These are phyloP conservation scores for Wickerhamiella sorbophila DNA, from an alignment of 805 yeast genomes.

Conservation along the genomic window DNA sequence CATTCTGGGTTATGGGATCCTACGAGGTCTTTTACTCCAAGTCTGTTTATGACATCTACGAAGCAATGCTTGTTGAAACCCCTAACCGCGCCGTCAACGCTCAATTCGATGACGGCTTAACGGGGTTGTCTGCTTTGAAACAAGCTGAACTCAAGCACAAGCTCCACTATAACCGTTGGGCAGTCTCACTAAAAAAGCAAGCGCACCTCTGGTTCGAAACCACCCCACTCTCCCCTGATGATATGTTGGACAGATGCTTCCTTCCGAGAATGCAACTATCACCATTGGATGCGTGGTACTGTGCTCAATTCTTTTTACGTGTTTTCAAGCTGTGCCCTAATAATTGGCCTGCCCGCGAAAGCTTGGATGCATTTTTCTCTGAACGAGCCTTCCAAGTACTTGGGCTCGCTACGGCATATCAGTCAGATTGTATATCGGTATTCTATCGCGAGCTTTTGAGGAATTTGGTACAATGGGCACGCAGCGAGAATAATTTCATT, in stretches of 20 bases:
- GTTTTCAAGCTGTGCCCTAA: background rate
- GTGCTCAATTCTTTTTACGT: background rate
- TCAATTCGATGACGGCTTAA: constrained; percentile 36
- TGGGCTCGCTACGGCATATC: background rate
- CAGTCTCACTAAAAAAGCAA: background rate
- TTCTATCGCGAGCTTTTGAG: background rate
- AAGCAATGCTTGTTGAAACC: constrained; percentile 19
- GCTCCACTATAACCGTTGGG: background rate
- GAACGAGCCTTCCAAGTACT: background rate
- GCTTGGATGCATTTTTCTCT: background rate
- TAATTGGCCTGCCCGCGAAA: background rate
- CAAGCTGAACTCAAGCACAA: background rate
- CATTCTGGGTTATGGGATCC: constrained; percentile 62
- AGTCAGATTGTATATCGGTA: background rate
- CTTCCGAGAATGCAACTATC: background rate
- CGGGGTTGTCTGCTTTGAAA: constrained; percentile 28
- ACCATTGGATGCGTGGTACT: background rate
- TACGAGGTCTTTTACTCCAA: constrained; percentile 38
- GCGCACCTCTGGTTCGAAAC: background rate
- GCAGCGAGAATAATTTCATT: background rate
- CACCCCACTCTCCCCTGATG: background rate
- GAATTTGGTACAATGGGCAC: background rate
- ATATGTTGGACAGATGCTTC: background rate
- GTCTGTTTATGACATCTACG: constrained; percentile 22
- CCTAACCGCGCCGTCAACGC: constrained; percentile 12